Evolutionary conservation across 495 filamentous ascomycete species (phyloP).

Genomic region (Terfezia claveryi): DNA sequence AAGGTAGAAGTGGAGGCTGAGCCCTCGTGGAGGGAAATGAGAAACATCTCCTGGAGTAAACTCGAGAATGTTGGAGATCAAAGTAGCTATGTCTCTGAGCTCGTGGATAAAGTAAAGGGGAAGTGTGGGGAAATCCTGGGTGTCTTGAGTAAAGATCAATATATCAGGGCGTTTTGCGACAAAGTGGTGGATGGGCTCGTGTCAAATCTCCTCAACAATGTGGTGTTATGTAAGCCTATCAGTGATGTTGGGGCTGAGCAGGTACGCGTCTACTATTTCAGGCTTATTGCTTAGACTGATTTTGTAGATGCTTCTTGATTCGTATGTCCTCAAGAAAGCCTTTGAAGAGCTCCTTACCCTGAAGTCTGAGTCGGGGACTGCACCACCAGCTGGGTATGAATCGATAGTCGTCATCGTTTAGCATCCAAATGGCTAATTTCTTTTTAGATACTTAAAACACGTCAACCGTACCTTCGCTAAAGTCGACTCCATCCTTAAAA

Average conservation of each 20-base stretch:
- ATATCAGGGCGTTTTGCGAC: slow-evolving; percentile 84
- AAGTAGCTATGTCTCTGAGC: slow-evolving; percentile 69
- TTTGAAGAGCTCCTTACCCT: slow-evolving; percentile 45
- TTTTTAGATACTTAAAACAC: slow-evolving; percentile 58
- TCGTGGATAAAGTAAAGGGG: slow-evolving; percentile 47
- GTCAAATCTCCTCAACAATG: slow-evolving; percentile 37
- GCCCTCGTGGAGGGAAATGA: slow-evolving; percentile 87
- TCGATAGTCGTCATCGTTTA: not conserved
- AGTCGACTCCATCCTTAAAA: slow-evolving; percentile 49
- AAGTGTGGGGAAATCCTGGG: slow-evolving; percentile 50
- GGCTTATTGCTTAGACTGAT: slow-evolving; percentile 9
- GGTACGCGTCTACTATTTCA: not conserved
- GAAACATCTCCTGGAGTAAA: slow-evolving; percentile 83
- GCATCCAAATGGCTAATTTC: slow-evolving; percentile 2
- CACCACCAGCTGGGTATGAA: not conserved
- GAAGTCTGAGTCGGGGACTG: slow-evolving; percentile 20
- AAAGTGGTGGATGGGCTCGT: slow-evolving; percentile 67
- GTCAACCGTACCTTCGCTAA: slow-evolving; percentile 67
- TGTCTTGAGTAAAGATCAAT: slow-evolving; percentile 74
- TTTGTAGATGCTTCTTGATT: slow-evolving; percentile 63
- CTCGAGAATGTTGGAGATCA: slow-evolving; percentile 92
- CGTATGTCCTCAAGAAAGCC: slow-evolving; percentile 71
- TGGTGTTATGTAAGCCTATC: slow-evolving; percentile 74
- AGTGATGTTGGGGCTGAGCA: slow-evolving; percentile 93
- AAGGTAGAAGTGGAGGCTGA: slow-evolving; percentile 66